Conservation (phyloP, 2,329 filamentous ascomycete genomes). For the Immersiporthe knoxdaviesiana region DNA sequence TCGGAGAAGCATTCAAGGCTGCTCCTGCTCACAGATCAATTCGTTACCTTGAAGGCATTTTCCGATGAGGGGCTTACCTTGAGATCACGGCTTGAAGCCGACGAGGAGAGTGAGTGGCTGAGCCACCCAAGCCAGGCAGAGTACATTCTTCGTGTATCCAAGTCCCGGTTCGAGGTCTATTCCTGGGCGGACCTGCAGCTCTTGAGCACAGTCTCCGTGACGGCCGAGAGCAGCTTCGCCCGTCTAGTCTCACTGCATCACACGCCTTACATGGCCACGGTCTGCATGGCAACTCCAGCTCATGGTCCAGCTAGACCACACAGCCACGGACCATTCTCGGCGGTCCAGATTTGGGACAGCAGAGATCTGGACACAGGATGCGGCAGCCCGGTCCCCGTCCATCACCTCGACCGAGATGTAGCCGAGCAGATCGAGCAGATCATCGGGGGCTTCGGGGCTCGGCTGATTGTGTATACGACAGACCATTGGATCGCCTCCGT, state of each 20-base stretch:
- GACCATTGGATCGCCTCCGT: constrained; percentile 24
- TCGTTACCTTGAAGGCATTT: background rate
- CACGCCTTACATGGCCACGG: constrained; percentile 14
- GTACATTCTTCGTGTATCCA: background rate
- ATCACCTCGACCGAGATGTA: constrained; percentile 6
- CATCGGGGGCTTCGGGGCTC: constrained; percentile 65
- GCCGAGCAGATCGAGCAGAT: constrained; percentile 68
- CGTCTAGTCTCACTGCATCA: background rate
- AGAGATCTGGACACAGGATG: background rate
- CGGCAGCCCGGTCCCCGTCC: background rate
- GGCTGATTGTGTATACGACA: constrained; percentile 24
- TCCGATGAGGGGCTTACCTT: background rate
- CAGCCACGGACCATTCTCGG: background rate
- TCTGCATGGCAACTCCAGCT: background rate
- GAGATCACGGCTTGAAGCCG: background rate
- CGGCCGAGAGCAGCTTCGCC: background rate
- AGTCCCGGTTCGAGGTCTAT: background rate
- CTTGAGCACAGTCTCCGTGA: background rate
- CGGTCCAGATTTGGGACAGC: constrained; percentile 20
- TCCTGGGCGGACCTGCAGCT: background rate
- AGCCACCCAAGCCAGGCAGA: background rate
- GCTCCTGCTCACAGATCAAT: background rate
- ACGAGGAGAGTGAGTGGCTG: background rate
- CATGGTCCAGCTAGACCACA: background rate
- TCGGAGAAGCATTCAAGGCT: background rate